Conservation (phyloP, 108 stramenopile genomes). For the Bacterosira constricta region DNA sequence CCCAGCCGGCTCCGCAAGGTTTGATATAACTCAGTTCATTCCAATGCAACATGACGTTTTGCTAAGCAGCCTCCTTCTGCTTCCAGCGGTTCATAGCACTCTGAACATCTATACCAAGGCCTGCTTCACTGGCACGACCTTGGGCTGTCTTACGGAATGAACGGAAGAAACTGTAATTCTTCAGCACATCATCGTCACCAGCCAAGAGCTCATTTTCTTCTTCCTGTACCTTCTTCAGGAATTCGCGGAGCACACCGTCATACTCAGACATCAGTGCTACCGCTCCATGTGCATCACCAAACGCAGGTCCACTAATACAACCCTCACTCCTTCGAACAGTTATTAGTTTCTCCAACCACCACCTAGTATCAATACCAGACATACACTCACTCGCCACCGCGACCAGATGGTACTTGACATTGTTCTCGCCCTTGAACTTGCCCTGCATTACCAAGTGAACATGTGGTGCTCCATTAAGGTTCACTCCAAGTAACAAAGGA, state of each 20-base stretch:
- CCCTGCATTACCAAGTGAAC: conserved; percentile 18
- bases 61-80: no score
- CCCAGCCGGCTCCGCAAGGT: no score
- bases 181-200: background rate
- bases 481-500: background rate
- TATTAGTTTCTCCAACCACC: conserved; percentile 7
- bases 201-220: background rate
- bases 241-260: background rate
- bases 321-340: background rate
- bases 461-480: background rate
- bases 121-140: background rate
- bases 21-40: no score
- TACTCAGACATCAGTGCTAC: background rate
- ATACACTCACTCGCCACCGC: background rate
- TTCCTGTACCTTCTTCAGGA: background rate
- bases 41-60: no score
- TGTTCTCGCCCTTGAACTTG: conserved; percentile 23
- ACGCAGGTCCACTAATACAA: background rate
- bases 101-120: background rate
- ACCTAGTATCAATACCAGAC: conserved; percentile 6
- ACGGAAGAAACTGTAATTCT: background rate
- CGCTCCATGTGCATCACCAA: background rate
- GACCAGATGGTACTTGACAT: background rate
- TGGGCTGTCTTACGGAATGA: conserved; percentile 5
- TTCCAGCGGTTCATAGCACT: conserved; percentile 39